Base-by-base conservation (phyloP, 768 basidiomycete species). In the Termitomyces bulborhizus region DNA sequence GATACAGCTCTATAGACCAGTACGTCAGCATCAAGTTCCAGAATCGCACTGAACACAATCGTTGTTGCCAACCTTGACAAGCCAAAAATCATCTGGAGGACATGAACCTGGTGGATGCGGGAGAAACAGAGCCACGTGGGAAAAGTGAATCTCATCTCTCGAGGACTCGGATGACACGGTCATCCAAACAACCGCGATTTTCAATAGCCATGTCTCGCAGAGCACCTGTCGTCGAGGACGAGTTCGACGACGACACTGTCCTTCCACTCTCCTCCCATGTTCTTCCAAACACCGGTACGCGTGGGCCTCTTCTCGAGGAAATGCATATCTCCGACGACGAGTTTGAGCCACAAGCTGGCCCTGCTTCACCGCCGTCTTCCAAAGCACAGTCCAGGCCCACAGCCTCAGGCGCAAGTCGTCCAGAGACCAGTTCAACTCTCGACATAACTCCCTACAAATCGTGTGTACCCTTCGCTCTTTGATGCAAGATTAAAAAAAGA, bases 221-320 rank as follows among this genome's bases (percentile, higher is more conserved):
- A 68, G 73, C 83, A 65, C 84, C 82, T 59, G 76, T 84, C 58
- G 77, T 83, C 57, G 84, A 85, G 65, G 91, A 60, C 6, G 59
- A 91, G 65, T 96, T 95, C 65, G 92, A 96, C 81, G 94, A 97
- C 73, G 93, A 96, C 65, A 92, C 90, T 12, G 93, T 96, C 66
- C 81, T 95, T 15, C 90, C 92, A 0, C 76, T 95, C 21, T 93
- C 93, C 3, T 74, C 74, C 32, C 77, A 75, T 13, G 74, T 84
- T 0, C 72, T 95, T 0, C 85, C 84, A 7, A 81, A 85, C 61
- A 79, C 82, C 5, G 86, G 88, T 54, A 56, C 78, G 1, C 81
- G 75, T 40, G 93, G 93, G 1, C 85, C 93, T 1, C 77, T 97
- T 18, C 73, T 97, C 51, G 80, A 92, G 67, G 86, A 92, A 71